Percentiles rank a stretch among this genome's conserved stretches.
Conservation (phyloP, 345 rosid species). For the Populus alba region DNA sequence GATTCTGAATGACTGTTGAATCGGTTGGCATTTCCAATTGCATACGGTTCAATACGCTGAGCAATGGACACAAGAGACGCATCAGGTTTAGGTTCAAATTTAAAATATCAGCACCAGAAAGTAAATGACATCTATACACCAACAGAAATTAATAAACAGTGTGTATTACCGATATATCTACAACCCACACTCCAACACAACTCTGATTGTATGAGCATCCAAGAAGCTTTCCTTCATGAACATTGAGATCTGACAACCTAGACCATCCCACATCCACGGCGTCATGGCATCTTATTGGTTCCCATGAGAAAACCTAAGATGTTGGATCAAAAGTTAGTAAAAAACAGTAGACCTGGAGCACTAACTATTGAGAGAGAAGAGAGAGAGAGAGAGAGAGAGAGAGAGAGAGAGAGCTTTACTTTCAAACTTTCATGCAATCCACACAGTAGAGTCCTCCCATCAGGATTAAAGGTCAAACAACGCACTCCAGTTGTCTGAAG, state of each 20-base stretch:
- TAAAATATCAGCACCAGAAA: conserved; percentile 17
- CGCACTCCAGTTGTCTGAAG: conserved; percentile 80
- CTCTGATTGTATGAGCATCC: conserved; percentile 98
- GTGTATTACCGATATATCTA: conserved; percentile 78
- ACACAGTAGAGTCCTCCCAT: conserved; percentile 89
- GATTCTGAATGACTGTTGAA: conserved; percentile 61
- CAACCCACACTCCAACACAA: conserved; percentile 99
- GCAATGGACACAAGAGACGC: conserved; percentile 10
- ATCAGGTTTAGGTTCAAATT: conserved; percentile 9
- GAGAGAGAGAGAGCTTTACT: conserved; percentile 36
- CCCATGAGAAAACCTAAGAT: conserved; percentile 90
- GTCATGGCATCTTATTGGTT: conserved; percentile 86
- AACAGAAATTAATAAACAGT: conserved; percentile 3
- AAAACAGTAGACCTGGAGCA: conserved; percentile 15
- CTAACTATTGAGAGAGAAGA: background rate
- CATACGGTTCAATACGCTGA: conserved; percentile 78
- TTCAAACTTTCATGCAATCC: conserved; percentile 92
- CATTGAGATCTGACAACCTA: conserved; percentile 85
- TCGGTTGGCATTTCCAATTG: conserved; percentile 42
- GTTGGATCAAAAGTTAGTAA: conserved; percentile 12
- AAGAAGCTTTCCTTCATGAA: conserved; percentile 96
- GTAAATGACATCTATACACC: conserved; percentile 8
- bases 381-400: background rate
- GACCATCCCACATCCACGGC: conserved; percentile 99
- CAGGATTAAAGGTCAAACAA: conserved; percentile 90